Evolutionary conservation across 129 eudicot genomes (phyloP).

Genomic region (Smallanthus sonchifolius): DNA sequence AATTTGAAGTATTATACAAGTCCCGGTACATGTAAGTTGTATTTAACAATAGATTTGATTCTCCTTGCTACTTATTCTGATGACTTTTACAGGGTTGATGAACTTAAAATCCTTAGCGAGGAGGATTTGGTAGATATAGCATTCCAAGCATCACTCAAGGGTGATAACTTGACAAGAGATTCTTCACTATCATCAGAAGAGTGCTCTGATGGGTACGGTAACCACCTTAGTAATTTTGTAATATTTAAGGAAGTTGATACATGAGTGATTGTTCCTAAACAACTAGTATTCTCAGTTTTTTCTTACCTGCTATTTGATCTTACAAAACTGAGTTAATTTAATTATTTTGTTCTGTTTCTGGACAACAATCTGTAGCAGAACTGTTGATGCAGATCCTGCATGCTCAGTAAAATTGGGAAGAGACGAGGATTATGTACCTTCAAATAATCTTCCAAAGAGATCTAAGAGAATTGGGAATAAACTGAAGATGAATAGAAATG

Average conservation of each 20-base stretch:
- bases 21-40: neutral
- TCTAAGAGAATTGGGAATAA: constrained; percentile 9
- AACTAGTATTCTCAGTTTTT: neutral
- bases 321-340: neutral
- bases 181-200: constrained; percentile 32
- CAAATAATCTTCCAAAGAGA: constrained; percentile 22
- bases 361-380: constrained; percentile 21
- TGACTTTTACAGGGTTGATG: constrained; percentile 49
- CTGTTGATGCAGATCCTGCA: constrained; percentile 16
- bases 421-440: constrained; percentile 35
- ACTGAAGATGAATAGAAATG: constrained; percentile 16
- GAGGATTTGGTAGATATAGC: constrained; percentile 76
- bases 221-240: neutral
- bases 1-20: constrained; percentile 2
- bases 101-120: constrained; percentile 60
- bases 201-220: constrained; percentile 32
- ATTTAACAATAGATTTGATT: neutral
- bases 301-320: neutral
- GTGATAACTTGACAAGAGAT: constrained; percentile 31
- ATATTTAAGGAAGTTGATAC: neutral
- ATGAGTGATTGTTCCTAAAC: constrained; percentile 3
- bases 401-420: constrained; percentile 17
- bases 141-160: constrained; percentile 60
- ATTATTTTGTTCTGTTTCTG: constrained; percentile 17
- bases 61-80: neutral